Evolutionary conservation across 1,139 yeast species (phyloP).

Genomic region (Diutina ranongensis): DNA sequence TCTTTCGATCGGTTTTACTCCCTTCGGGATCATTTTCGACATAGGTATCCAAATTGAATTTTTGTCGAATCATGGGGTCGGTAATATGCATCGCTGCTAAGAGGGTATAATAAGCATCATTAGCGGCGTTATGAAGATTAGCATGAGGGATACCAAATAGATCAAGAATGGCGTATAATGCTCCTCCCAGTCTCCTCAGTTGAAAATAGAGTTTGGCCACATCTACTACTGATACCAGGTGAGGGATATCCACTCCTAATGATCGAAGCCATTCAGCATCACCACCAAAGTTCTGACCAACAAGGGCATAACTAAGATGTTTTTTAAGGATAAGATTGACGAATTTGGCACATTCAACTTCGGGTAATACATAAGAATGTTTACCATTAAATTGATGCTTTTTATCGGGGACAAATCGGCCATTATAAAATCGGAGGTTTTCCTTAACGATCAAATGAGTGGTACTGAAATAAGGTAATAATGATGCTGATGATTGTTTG

Average conservation of each 20-base stretch:
- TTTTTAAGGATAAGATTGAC: constrained; percentile 16
- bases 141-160: constrained; percentile 48
- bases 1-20: not conserved
- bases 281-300: constrained; percentile 61
- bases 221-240: constrained; percentile 30
- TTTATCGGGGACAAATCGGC: constrained; percentile 55
- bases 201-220: constrained; percentile 39
- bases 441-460: constrained; percentile 52
- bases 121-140: constrained; percentile 70
- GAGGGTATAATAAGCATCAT: constrained; percentile 66
- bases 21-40: not conserved
- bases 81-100: constrained; percentile 38
- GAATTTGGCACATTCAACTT: constrained; percentile 23
- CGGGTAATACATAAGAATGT: constrained; percentile 31
- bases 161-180: constrained; percentile 39
- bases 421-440: constrained; percentile 33
- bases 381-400: constrained; percentile 43
- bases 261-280: constrained; percentile 44
- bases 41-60: constrained; percentile 16
- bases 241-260: constrained; percentile 25
- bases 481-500: constrained; percentile 11
- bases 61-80: constrained; percentile 40
- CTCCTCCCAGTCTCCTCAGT: constrained; percentile 30
- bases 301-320: constrained; percentile 29
- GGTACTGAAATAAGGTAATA: constrained; percentile 33